Evolutionary conservation across 257 asterid genomes (phyloP), one percentile per base, ranked within the genome.

Genomic region (Gardenia jasminoides): DNA sequence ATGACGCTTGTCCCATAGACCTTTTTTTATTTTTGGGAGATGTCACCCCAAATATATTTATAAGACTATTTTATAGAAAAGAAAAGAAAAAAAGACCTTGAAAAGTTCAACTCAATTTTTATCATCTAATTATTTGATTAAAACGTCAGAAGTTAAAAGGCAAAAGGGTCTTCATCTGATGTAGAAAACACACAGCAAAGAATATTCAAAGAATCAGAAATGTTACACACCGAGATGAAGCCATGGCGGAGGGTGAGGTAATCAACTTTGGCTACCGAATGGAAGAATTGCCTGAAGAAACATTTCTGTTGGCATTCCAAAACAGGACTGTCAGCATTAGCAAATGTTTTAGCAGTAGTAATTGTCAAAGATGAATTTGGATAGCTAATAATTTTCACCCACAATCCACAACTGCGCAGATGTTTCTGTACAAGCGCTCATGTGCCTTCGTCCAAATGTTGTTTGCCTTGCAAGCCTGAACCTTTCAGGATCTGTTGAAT

Each of bases 161-260:
- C 4, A 36, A 24, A n/a, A 19, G 56, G 52, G 65, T 58, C 12
- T 3, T 7, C 30, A 59, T 3, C n/a, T 59, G 13, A n/a, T 59
- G 31, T 22, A 7, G 66, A 22, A 59, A 24, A 22, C 11, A 76
- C 12, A 19, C 8, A n/a, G 22, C 9, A 30, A 52, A 17, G 13
- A 54, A 24, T 3, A 11, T 64, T 11, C 10, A 69, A 41, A 46
- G 1, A 19, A 50, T 24, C 0, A 6, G 0, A n/a, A 28, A 64
- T 28, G 3, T 36, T 36, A 85, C 90, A 39, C n/a, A 91, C 97
- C 90, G 89, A 78, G 70, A 93, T 87, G 76, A 93, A 93, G 39
- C 93, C 98, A 73, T 93, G 97, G 33, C 98, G 98, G 75, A 93
- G 80, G 28, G 97, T 93, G 81, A 93, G 84, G 86, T 89, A 91